Conservation (phyloP, 148 eudicot species). For the Talinum fruticosum region DNA sequence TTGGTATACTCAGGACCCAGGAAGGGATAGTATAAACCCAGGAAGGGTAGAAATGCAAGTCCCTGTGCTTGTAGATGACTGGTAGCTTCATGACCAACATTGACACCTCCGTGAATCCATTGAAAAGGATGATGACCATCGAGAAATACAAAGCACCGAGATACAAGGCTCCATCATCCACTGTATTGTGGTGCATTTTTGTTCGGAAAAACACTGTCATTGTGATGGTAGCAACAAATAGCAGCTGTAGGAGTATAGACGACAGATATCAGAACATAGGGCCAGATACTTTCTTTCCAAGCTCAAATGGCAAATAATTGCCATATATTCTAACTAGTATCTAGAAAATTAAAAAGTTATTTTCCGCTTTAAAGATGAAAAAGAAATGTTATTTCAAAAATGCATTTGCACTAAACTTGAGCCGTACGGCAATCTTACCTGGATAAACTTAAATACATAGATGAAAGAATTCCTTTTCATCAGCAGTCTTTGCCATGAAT, state of each 20-base stretch:
- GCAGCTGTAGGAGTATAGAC: conserved; percentile 56
- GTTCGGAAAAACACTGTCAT: conserved; percentile 95
- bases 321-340: background rate
- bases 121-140: conserved; percentile 95
- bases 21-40: conserved; percentile 95
- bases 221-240: conserved; percentile 82
- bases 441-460: conserved; percentile 87
- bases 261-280: conserved; percentile 10
- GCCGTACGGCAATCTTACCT: conserved; percentile 43
- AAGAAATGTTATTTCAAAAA: background rate
- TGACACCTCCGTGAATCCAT: conserved; percentile 98
- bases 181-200: conserved; percentile 69
- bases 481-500: conserved; percentile 81
- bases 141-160: conserved; percentile 88
- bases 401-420: no score
- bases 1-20: conserved; percentile 86
- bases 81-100: conserved; percentile 95
- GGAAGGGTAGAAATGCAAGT: conserved; percentile 87
- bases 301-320: background rate
- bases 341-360: background rate
- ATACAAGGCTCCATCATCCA: conserved; percentile 81
- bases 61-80: conserved; percentile 88
- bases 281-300: background rate
- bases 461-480: conserved; percentile 94
- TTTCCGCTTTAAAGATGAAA: background rate